These are phyloP conservation scores for Talaromyces atroroseus DNA, from an alignment of 2,329 filamentous ascomycete species.

Conservation along the genomic window DNA sequence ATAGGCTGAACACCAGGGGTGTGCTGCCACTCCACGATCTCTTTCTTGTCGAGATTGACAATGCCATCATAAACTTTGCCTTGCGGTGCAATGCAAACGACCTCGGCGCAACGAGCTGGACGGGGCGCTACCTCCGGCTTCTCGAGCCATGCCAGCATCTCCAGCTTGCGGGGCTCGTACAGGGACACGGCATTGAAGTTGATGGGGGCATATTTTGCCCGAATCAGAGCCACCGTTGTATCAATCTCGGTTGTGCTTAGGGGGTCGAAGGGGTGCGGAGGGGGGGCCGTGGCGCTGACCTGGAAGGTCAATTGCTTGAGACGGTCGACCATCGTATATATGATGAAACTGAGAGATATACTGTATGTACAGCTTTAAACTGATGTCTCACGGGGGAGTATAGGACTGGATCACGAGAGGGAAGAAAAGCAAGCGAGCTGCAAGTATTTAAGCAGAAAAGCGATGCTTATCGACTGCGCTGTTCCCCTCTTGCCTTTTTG, in stretches of 20 bases:
- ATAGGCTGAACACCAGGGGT: constrained; percentile 76
- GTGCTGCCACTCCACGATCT: constrained; percentile 68
- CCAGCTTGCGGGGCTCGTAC: constrained; percentile 76
- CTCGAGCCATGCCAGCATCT: constrained; percentile 75
- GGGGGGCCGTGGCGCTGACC: constrained; percentile 49
- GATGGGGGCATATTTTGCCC: constrained; percentile 63
- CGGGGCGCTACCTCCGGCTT: constrained; percentile 55
- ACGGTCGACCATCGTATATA: constrained; percentile 47
- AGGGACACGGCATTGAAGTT: constrained; percentile 84
- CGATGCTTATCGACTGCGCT: background rate
- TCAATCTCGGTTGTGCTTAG: constrained; percentile 69
- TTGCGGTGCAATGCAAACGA: constrained; percentile 72
- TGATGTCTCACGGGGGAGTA: background rate
- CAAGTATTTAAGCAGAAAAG: background rate
- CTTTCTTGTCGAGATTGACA: constrained; percentile 63
- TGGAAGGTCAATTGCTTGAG: constrained; percentile 60
- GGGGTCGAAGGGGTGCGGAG: constrained; percentile 72
- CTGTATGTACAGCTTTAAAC: background rate
- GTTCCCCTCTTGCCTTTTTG: constrained; percentile 1
- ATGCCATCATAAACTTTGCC: constrained; percentile 79
- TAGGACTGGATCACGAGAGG: background rate
- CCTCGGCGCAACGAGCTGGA: constrained; percentile 69
- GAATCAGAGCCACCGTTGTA: constrained; percentile 61
- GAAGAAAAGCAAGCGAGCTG: background rate
- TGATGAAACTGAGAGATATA: background rate